A percentile compares a stretch with the other conserved stretches of the same genome.
Evolutionary conservation across 192 early-diverging fungal genomes (phyloP).

Genomic region (Globomyces pollinis-pini): DNA sequence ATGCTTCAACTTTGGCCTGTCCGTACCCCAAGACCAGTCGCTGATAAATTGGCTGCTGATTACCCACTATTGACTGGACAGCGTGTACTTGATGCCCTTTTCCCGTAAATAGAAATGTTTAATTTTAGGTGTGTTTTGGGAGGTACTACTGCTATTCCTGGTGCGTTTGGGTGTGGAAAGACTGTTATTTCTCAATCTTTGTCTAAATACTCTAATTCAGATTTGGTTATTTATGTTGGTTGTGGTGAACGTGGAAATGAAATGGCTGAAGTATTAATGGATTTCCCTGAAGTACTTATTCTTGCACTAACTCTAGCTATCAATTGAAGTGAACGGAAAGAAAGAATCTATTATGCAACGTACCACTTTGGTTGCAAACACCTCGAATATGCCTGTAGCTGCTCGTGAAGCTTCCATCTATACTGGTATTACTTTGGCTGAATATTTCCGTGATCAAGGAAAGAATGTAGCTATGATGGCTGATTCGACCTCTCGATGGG

Average conservation of each 20-base stretch:
- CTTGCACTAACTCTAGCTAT: conserved; percentile 64
- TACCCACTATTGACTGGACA: conserved; percentile 96
- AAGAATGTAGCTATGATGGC: conserved; percentile 99
- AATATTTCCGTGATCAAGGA: conserved; percentile 99
- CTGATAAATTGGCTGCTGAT: conserved; percentile 92
- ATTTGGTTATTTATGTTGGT: conserved; percentile 98
- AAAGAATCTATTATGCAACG: conserved; percentile 99
- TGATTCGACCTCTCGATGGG: conserved; percentile 99
- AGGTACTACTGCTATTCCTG: conserved; percentile 98
- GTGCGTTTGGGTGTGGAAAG: conserved; percentile 99
- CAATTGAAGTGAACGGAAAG: conserved; percentile 86
- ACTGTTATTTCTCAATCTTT: conserved; percentile 99
- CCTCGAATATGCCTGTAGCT: conserved; percentile 99
- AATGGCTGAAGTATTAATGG: conserved; percentile 99
- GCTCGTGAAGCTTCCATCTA: conserved; percentile 99
- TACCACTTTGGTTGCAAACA: conserved; percentile 98
- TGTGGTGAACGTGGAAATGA: conserved; percentile 95
- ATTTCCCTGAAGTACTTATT: conserved; percentile 61
- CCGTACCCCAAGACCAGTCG: conserved; percentile 86
- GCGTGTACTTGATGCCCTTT: conserved; percentile 96
- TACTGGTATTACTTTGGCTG: conserved; percentile 98
- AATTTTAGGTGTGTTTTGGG: conserved; percentile 83
- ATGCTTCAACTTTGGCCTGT: conserved; percentile 99
- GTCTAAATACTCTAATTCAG: conserved; percentile 99
- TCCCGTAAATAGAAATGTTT: conserved; percentile 70